Evolutionary conservation across 768 basidiomycete species (phyloP), one percentile per base, ranked within the genome.

Genomic region (Phaeotremella skinneri): DNA sequence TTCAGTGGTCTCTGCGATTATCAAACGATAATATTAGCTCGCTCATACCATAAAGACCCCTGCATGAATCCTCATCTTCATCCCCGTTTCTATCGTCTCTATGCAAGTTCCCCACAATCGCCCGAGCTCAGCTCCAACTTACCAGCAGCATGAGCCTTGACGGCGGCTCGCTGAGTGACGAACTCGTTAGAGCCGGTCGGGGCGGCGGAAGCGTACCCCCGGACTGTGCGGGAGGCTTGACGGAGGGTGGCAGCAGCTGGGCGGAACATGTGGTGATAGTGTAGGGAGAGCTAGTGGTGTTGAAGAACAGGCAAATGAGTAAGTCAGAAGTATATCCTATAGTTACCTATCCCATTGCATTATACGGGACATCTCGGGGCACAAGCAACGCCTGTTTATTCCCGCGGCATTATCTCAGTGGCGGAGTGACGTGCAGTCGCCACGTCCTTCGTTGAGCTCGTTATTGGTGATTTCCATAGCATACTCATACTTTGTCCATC

Each of bases 71-170:
- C 49, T 51, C 49, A 5, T 30, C 16, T 11, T 30, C 5, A 30
- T 9, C 49, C 29, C 34, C 34, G 17, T 17, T 37, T 7, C 9
- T 37, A 37, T 17, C 7, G 9, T 37, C 17, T n/a, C n/a, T n/a
- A n/a, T n/a, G n/a, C 31, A 4, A 11, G 2, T 34, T 23, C 27
- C 17, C 5, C 48, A 6, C 3, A n/a, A 2, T 34, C 25, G 21
- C 14, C 21, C 34, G 20, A 16, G 9, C 37, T 21, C 14, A 50
- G 25, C 43, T 48, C 25, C 41, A n/a, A 73, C 72, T 61, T 58
- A 76, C 75, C 65, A 31, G 53, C 54, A 66, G 75, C 73, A 61
- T 76, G 75, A 23, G 61, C 64, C 59, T 65, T 62, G 50, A 73
- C 70, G 32, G 66, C 70, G n/a, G 54, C 49, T 42, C 73, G 45